A percentile compares a stretch with the other conserved stretches of the same genome.
Conservation (phyloP, 306 rosid genomes). For the Cucurbita maxima region DNA sequence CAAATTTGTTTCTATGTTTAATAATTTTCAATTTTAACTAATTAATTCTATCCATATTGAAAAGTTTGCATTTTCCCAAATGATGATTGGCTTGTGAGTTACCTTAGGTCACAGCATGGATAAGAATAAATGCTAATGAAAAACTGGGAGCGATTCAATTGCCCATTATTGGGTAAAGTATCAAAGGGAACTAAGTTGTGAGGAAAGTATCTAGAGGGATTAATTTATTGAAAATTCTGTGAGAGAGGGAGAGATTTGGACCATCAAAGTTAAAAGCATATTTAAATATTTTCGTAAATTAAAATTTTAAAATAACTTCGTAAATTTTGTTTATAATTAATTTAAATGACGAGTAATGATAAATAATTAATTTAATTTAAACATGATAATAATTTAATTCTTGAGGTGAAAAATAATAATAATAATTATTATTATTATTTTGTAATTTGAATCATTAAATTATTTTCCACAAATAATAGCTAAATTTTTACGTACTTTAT, state of each 20-base stretch:
- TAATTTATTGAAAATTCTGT: neutral
- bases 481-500: too few species aligned
- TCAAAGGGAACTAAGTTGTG: neutral
- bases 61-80: neutral
- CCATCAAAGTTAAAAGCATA: neutral
- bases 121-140: neutral
- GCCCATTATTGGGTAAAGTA: constrained; percentile 7
- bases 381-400: too few species aligned
- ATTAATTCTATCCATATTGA: neutral
- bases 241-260: neutral
- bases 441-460: too few species aligned
- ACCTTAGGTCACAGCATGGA: neutral
- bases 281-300: neutral
- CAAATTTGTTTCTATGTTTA: too few species aligned
- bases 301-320: neutral
- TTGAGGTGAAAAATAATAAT: too few species aligned
- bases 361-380: too few species aligned
- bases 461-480: too few species aligned
- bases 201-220: neutral
- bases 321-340: too few species aligned
- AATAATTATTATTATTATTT: too few species aligned
- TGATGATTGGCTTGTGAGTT: constrained; percentile 4
- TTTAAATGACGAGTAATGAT: too few species aligned
- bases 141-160: neutral
- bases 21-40: too few species aligned